These are phyloP conservation scores for Pichia paraexigua DNA, from an alignment of 805 yeast genomes.

Conservation along the genomic window DNA sequence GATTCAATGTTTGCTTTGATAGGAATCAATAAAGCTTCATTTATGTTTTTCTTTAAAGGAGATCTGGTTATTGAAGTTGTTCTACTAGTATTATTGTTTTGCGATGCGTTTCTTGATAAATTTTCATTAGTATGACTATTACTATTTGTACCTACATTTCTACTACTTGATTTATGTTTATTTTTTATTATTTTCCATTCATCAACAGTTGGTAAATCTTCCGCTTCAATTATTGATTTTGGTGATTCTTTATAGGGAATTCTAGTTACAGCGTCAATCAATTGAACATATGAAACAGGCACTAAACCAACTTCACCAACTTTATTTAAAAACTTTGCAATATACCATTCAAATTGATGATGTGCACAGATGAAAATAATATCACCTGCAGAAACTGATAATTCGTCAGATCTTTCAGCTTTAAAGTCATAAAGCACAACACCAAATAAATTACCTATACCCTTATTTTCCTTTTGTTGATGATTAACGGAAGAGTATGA, in stretches of 20 bases:
- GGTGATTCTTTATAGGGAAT: constrained; percentile 43
- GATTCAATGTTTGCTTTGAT: constrained; percentile 70
- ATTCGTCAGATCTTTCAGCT: constrained; percentile 80
- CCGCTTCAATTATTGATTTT: constrained; percentile 46
- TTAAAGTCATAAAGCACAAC: constrained; percentile 77
- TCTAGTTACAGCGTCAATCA: constrained; percentile 69
- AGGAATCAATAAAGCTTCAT: constrained; percentile 26
- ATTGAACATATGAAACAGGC: constrained; percentile 83
- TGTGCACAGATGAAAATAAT: constrained; percentile 91
- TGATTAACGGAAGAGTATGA: neutral
- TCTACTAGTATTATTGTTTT: neutral
- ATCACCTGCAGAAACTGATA: constrained; percentile 79
- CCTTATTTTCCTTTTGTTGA: constrained; percentile 10
- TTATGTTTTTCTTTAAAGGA: constrained; percentile 1
- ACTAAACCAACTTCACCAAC: constrained; percentile 96
- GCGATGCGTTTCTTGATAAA: constrained; percentile 13
- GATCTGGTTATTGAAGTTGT: constrained; percentile 1
- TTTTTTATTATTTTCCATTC: constrained; percentile 93
- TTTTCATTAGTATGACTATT: neutral
- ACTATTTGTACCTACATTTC: constrained; percentile 21
- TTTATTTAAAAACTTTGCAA: constrained; percentile 91
- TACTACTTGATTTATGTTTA: constrained; percentile 83
- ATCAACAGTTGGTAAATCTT: constrained; percentile 82
- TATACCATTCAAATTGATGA: constrained; percentile 94
- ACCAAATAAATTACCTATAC: constrained; percentile 53